These are phyloP conservation scores for Sporobolomyces roseus DNA, from an alignment of 768 basidiomycete genomes.

Conservation along the genomic window DNA sequence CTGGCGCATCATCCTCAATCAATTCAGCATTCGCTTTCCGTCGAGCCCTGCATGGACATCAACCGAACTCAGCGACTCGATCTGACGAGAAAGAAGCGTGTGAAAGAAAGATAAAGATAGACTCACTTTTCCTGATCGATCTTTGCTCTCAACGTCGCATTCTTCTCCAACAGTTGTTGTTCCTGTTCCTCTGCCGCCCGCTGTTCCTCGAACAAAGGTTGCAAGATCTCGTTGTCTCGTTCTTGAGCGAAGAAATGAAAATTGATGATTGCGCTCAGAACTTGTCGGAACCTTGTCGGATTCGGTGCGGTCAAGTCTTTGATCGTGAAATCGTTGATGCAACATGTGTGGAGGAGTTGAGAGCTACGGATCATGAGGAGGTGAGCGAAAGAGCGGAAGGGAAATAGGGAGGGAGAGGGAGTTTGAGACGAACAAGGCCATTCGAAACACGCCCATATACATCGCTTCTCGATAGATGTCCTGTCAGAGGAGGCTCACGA, in stretches of 20 bases:
- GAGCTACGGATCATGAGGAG: constrained; percentile 24
- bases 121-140: constrained; percentile 28
- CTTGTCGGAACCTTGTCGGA: constrained; percentile 24
- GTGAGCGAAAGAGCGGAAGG: background rate
- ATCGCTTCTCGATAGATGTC: constrained; percentile 42
- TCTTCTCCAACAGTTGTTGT: constrained; percentile 20
- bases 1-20: constrained; percentile 1
- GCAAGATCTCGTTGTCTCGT: constrained; percentile 26
- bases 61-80: background rate
- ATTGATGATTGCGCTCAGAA: constrained; percentile 44
- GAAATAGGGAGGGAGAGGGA: no score
- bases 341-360: constrained; percentile 39
- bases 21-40: background rate
- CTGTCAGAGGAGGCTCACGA: constrained; percentile 1
- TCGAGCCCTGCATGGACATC: constrained; percentile 2
- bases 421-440: constrained; percentile 31
- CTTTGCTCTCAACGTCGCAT: constrained; percentile 13
- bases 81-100: background rate
- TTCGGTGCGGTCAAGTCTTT: constrained; percentile 41
- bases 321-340: constrained; percentile 42
- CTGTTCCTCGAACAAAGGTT: constrained; percentile 22
- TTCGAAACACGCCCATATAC: constrained; percentile 39
- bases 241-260: constrained; percentile 44
- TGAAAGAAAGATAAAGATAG: background rate
- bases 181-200: constrained; percentile 31